Percentiles rank a stretch among this genome's conserved stretches.
phyloP scores from a whole-genome alignment of 2,329 filamentous ascomycete species.

The Ilyonectria mors-panacis region DNA sequence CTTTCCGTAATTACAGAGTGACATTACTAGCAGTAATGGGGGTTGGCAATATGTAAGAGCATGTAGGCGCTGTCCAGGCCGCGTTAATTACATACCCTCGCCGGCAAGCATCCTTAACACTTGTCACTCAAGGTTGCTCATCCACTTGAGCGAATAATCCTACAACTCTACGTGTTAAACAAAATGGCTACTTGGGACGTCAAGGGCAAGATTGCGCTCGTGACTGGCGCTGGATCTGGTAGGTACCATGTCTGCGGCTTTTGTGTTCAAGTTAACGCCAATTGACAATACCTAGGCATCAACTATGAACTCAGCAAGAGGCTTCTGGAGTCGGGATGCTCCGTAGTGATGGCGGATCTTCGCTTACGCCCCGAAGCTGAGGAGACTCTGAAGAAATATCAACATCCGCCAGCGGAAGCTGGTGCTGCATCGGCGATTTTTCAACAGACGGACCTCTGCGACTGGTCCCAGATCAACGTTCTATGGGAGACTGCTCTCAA shows the following conservation, averaged over 20 bases:
- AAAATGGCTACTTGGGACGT: conserved; percentile 26
- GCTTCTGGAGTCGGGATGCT: conserved; percentile 6
- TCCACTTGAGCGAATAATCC: background rate
- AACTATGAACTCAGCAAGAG: conserved; percentile 22
- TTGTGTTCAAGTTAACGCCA: too few species aligned
- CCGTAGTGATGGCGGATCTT: conserved; percentile 15
- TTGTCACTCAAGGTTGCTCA: background rate
- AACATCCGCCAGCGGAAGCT: background rate
- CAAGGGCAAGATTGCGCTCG: conserved; percentile 36
- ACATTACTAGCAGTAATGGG: too few species aligned
- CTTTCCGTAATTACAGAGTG: too few species aligned
- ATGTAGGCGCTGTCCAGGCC: too few species aligned
- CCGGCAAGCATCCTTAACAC: background rate
- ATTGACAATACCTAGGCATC: conserved; percentile 30
- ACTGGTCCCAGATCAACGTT: conserved; percentile 13
- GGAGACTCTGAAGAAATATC: conserved; percentile 1
- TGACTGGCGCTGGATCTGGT: conserved; percentile 43
- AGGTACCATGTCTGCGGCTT: background rate
- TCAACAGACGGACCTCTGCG: conserved; percentile 9
- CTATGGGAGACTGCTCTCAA: conserved; percentile 10
- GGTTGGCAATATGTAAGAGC: too few species aligned
- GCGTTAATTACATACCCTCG: too few species aligned
- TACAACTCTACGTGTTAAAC: background rate
- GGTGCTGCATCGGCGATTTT: conserved; percentile 15
- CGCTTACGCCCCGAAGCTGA: conserved; percentile 19